phyloP scores from a whole-genome alignment of 2,329 filamentous ascomycete genomes.

The Metarhizium brunneum region DNA sequence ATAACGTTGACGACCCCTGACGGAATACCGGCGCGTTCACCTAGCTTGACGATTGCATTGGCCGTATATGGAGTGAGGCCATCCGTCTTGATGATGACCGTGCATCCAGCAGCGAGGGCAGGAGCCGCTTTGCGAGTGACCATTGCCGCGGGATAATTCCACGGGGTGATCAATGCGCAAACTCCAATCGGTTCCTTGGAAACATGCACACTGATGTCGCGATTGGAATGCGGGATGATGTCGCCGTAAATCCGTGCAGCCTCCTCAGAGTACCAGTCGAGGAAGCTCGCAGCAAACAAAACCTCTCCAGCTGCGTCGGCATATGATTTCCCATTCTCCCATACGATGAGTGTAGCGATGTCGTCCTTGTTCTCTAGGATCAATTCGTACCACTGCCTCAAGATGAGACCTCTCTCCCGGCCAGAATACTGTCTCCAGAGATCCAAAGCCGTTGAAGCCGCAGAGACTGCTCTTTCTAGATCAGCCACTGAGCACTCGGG shows the following conservation, averaged over 20 bases:
- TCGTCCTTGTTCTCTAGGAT: constrained; percentile 72
- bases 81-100: constrained; percentile 83
- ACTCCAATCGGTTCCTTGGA: constrained; percentile 79
- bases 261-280: constrained; percentile 76
- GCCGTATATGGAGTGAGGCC: constrained; percentile 88
- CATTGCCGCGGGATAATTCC: constrained; percentile 81
- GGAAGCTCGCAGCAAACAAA: constrained; percentile 62
- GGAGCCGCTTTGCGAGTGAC: constrained; percentile 61
- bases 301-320: constrained; percentile 66
- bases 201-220: constrained; percentile 66
- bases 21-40: constrained; percentile 77
- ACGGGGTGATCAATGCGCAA: constrained; percentile 73
- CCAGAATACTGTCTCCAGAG: constrained; percentile 62
- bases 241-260: constrained; percentile 65
- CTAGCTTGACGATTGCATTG: constrained; percentile 78
- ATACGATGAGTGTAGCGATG: constrained; percentile 71
- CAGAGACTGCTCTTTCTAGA: not conserved
- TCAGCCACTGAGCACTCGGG: not conserved
- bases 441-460: constrained; percentile 45
- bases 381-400: constrained; percentile 74
- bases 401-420: constrained; percentile 61
- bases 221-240: constrained; percentile 58
- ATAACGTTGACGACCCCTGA: constrained; percentile 86
- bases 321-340: constrained; percentile 81
- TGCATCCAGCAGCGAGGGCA: constrained; percentile 83